Conservation (phyloP, 2,329 filamentous ascomycete genomes). For the Zarea fungicola region DNA sequence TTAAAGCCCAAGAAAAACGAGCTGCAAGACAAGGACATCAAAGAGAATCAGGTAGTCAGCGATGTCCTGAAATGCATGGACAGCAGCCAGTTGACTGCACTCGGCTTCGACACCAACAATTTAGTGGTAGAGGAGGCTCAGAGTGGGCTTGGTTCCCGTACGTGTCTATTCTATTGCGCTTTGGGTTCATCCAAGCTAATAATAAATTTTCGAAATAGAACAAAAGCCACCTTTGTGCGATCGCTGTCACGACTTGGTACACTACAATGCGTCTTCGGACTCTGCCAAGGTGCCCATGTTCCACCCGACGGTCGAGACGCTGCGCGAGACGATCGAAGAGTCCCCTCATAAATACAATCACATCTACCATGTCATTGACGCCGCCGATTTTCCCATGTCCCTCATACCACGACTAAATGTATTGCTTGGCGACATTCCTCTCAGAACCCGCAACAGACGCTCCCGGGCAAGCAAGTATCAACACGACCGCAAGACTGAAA, state of each 20-base stretch:
- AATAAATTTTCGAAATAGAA: too few species aligned
- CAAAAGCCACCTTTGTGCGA: conserved; percentile 65
- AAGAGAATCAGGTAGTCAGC: conserved; percentile 44
- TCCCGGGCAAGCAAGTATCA: conserved; percentile 62
- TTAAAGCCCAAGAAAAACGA: conserved; percentile 21
- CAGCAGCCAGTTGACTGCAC: conserved; percentile 34
- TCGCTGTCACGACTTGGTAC: conserved; percentile 75
- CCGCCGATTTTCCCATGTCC: conserved; percentile 95
- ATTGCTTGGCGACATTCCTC: conserved; percentile 63
- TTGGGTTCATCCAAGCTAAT: too few species aligned
- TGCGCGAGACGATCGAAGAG: conserved; percentile 79
- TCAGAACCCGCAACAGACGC: conserved; percentile 76
- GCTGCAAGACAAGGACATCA: conserved; percentile 14
- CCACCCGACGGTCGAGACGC: conserved; percentile 74
- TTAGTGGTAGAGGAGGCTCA: conserved; percentile 27
- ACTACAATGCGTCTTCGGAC: conserved; percentile 60
- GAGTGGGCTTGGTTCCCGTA: neutral
- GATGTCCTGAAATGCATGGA: conserved; percentile 40
- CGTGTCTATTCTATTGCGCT: neutral
- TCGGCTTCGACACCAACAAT: conserved; percentile 41
- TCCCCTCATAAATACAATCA: conserved; percentile 89
- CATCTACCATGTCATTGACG: conserved; percentile 91
- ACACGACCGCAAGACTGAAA: conserved; percentile 63
- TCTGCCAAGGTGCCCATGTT: conserved; percentile 54
- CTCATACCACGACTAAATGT: conserved; percentile 71